Base-by-base conservation (phyloP, 257 asterid species). In the Catharanthus roseus region DNA sequence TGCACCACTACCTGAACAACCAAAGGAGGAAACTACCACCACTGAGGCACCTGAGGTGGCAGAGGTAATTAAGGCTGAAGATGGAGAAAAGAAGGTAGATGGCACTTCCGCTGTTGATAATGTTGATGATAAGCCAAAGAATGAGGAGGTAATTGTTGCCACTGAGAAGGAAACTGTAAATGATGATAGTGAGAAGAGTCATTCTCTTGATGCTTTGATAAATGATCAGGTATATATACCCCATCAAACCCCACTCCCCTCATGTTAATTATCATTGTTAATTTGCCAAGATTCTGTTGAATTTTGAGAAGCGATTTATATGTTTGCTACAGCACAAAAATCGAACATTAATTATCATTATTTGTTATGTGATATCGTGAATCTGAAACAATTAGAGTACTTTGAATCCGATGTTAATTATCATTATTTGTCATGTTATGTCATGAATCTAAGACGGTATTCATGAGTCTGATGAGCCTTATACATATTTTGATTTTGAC, bases 1-100 rank as follows among this genome's bases (percentile, higher is more conserved):
- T 15, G 66, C 53, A 16, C 74, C 75, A 21, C 60, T 24, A 26
- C 75, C 75, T 16, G 75, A 71, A 31, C 60, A 7, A 16, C 38
- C 66, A 9, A 60, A 60, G 41, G 62, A 56, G 68, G 75, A 57
- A 47, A 47, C 38, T 10, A 29, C 68, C 16, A 31, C 58, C 31
- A 12, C 55, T 31, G 67, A 39, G 65, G 67, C 10, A 2, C 18
- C 4, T 29, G 66, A 69, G 53, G 54, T 55, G 44, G 13, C 19
- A 26, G 72, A 53, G 51, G 50, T 51, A n/a, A n/a, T n/a, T n/a
- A 45, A 49, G 45, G 49, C 61, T 21, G 50, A 68, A 18, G 62
- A 68, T 34, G 72, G 31, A 33, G 74, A 69, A 12, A 69, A 69
- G 12, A 16, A 53, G 24, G 51, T 56, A 4, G 73, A 33, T 47